Evolutionary conservation across 2,329 filamentous ascomycete species (phyloP).

Genomic region (Phyllosticta citriasiana): DNA sequence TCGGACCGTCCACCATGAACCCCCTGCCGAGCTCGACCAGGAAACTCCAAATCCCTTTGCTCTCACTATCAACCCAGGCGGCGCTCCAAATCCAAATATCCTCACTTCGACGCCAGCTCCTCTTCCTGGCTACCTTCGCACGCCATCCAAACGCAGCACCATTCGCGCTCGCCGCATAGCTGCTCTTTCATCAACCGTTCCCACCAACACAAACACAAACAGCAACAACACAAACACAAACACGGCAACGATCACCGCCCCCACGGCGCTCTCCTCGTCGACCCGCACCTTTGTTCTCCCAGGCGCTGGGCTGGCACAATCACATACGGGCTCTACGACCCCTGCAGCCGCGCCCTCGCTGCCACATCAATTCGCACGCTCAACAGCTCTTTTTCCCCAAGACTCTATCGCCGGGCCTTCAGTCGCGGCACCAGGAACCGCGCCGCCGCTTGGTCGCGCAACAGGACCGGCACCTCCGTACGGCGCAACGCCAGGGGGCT

Average conservation of each 20-base stretch:
- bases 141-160: slow-evolving; percentile 33
- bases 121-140: slow-evolving; percentile 34
- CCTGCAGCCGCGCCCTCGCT: slow-evolving; percentile 2
- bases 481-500: background rate
- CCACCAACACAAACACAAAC: background rate
- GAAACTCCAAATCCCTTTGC: slow-evolving; percentile 10
- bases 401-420: background rate
- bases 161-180: slow-evolving; percentile 18
- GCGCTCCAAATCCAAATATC: slow-evolving; percentile 9
- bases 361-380: background rate
- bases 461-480: background rate
- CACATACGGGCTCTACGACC: background rate
- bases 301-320: background rate
- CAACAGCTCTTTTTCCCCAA: background rate
- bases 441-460: slow-evolving; percentile 3
- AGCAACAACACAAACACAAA: background rate
- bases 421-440: background rate
- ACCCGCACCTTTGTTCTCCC: background rate
- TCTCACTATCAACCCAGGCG: slow-evolving; percentile 22
- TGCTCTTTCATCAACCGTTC: slow-evolving; percentile 1
- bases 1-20: slow-evolving; percentile 8
- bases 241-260: slow-evolving; percentile 15
- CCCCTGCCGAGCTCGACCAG: slow-evolving; percentile 13
- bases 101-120: slow-evolving; percentile 13
- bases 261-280: slow-evolving; percentile 15